Evolutionary conservation across 768 basidiomycete genomes (phyloP).

Genomic region (Strobilomyces dryophilus): DNA sequence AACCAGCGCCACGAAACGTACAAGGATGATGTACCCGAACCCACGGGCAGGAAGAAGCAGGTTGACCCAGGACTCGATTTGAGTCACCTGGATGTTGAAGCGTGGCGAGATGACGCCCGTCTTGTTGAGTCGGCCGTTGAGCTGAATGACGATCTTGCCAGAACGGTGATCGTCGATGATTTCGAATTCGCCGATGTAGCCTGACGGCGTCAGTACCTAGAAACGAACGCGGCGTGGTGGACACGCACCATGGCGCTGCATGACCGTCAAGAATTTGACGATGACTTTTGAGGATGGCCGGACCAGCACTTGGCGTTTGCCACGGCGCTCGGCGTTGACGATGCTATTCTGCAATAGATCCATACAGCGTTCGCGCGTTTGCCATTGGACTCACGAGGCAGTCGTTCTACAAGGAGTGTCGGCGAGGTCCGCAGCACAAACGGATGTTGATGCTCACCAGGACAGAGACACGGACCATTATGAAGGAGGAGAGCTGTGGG

Average conservation of each 20-base stretch:
- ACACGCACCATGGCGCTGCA: constrained; percentile 94
- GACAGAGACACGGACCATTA: constrained; percentile 89
- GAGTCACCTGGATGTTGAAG: constrained; percentile 90
- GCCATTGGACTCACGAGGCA: constrained; percentile 39
- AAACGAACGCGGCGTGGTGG: background rate
- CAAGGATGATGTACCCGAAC: constrained; percentile 94
- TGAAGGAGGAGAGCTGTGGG: background rate
- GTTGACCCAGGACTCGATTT: constrained; percentile 97
- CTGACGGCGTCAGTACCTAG: constrained; percentile 35
- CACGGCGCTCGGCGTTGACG: constrained; percentile 98
- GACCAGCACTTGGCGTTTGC: constrained; percentile 98
- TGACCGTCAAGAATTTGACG: constrained; percentile 95
- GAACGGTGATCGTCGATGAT: constrained; percentile 98
- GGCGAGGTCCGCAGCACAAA: background rate
- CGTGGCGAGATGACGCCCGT: constrained; percentile 99
- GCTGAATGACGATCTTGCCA: constrained; percentile 96
- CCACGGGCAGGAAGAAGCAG: constrained; percentile 92
- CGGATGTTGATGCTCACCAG: constrained; percentile 41
- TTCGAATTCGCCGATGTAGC: constrained; percentile 98
- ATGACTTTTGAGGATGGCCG: constrained; percentile 97
- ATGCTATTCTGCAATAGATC: constrained; percentile 76
- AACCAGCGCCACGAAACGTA: constrained; percentile 34
- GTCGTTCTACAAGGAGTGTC: constrained; percentile 45
- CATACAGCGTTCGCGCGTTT: background rate
- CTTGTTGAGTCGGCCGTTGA: constrained; percentile 98